These are phyloP conservation scores for Solanum chilense DNA, from an alignment of 257 asterid species.

Conservation along the genomic window DNA sequence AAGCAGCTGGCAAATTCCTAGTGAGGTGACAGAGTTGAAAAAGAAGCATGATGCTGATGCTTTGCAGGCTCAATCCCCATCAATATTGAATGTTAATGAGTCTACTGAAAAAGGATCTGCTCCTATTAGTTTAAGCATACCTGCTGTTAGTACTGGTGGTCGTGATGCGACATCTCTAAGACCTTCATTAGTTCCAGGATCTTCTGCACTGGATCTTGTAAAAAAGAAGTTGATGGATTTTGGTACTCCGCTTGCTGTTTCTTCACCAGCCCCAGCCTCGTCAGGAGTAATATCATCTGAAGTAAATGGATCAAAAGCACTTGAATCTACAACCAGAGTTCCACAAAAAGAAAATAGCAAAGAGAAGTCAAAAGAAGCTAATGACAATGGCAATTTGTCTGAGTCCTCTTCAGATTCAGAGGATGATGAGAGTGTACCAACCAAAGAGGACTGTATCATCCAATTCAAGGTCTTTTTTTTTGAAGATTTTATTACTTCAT, in stretches of 20 bases:
- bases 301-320: conserved; percentile 51
- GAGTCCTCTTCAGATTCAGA: conserved; percentile 93
- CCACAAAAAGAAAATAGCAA: conserved; percentile 49
- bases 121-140: conserved; percentile 62
- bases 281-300: conserved; percentile 41
- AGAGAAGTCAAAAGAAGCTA: conserved; percentile 55
- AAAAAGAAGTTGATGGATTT: conserved; percentile 95
- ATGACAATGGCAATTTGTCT: conserved; percentile 60
- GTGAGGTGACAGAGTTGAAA: conserved; percentile 65
- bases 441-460: conserved; percentile 68
- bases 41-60: conserved; percentile 65
- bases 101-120: conserved; percentile 54
- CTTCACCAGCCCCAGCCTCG: conserved; percentile 45
- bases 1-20: conserved; percentile 98
- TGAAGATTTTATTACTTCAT: not conserved
- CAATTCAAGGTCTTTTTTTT: conserved; percentile 66
- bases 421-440: conserved; percentile 78
- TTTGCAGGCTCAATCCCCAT: conserved; percentile 37
- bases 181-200: conserved; percentile 39
- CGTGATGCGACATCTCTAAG: conserved; percentile 74
- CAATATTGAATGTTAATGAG: conserved; percentile 28
- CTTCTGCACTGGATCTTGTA: conserved; percentile 94
- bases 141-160: conserved; percentile 94
- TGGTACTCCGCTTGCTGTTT: conserved; percentile 47
- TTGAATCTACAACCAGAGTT: conserved; percentile 34